Conservation (phyloP, 2,329 filamentous ascomycete species). For the Dothistroma pini region DNA sequence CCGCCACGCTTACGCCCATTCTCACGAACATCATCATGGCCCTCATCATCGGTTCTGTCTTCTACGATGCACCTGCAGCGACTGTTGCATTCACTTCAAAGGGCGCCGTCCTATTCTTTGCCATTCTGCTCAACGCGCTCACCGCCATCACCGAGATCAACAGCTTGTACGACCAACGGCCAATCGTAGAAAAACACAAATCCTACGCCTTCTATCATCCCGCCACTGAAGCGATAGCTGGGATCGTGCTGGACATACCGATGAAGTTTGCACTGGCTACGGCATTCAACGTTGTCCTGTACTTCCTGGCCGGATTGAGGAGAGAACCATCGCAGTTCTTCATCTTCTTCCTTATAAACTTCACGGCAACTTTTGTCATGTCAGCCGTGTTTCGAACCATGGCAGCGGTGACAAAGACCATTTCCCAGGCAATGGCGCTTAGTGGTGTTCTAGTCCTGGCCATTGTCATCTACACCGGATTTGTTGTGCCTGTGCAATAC, state of each 20-base stretch:
- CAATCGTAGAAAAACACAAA: conserved; percentile 48
- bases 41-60: conserved; percentile 60
- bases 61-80: conserved; percentile 50
- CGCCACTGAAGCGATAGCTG: conserved; percentile 50
- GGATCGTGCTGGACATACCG: conserved; percentile 55
- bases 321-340: conserved; percentile 51
- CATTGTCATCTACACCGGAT: conserved; percentile 62
- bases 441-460: conserved; percentile 52
- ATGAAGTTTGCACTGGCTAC: conserved; percentile 53
- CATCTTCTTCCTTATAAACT: conserved; percentile 61
- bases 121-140: conserved; percentile 57
- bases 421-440: conserved; percentile 61
- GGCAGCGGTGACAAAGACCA: conserved; percentile 55
- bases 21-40: conserved; percentile 53
- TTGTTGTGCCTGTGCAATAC: conserved; percentile 28
- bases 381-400: conserved; percentile 58
- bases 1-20: conserved; percentile 47
- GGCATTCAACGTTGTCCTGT: conserved; percentile 55
- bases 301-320: conserved; percentile 53
- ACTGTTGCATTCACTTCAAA: conserved; percentile 53
- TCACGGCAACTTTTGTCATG: conserved; percentile 53
- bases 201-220: conserved; percentile 42
- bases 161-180: conserved; percentile 51
- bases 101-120: conserved; percentile 58
- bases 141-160: conserved; percentile 64